Percentiles rank a stretch among this genome's conserved stretches.
Evolutionary conservation across 73 alveolate species (phyloP).

Genomic region (Paramecium caudatum): DNA sequence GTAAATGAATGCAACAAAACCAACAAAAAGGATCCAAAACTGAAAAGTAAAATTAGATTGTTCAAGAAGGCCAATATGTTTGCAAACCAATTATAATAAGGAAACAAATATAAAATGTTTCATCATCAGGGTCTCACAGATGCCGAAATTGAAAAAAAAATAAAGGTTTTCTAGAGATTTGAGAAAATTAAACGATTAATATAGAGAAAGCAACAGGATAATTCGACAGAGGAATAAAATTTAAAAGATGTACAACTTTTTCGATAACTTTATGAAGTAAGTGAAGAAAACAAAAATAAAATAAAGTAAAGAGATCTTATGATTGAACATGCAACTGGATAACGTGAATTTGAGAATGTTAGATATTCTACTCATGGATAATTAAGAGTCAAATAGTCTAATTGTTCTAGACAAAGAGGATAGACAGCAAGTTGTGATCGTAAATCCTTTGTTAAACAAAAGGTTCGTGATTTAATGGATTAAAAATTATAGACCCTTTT

Average conservation of each 20-base stretch:
- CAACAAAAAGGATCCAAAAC: not conserved
- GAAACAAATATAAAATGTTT: conserved; percentile 14
- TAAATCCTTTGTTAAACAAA: not conserved
- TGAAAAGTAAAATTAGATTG: not conserved
- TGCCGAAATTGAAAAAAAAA: conserved; percentile 32
- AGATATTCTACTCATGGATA: conserved; percentile 36
- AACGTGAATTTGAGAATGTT: conserved; percentile 55
- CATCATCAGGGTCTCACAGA: conserved; percentile 35
- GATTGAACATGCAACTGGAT: conserved; percentile 39
- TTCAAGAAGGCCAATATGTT: conserved; percentile 47
- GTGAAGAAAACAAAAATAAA: conserved; percentile 58
- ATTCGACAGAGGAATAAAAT: not conserved
- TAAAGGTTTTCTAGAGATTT: conserved; percentile 13
- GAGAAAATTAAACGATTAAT: conserved; percentile 10
- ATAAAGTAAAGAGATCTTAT: conserved; percentile 28
- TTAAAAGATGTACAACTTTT: conserved; percentile 44
- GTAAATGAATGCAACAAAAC: conserved; percentile 57
- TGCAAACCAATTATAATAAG: conserved; percentile 8
- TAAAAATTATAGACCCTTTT: not conserved
- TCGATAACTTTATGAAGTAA: conserved; percentile 17
- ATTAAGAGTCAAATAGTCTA: conserved; percentile 9
- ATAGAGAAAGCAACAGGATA: not conserved
- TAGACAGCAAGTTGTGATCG: conserved; percentile 10
- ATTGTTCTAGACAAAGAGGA: not conserved
- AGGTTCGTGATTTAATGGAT: conserved; percentile 10